Evolutionary conservation across 495 filamentous ascomycete species (phyloP).

Genomic region (Geopyxis carbonaria): DNA sequence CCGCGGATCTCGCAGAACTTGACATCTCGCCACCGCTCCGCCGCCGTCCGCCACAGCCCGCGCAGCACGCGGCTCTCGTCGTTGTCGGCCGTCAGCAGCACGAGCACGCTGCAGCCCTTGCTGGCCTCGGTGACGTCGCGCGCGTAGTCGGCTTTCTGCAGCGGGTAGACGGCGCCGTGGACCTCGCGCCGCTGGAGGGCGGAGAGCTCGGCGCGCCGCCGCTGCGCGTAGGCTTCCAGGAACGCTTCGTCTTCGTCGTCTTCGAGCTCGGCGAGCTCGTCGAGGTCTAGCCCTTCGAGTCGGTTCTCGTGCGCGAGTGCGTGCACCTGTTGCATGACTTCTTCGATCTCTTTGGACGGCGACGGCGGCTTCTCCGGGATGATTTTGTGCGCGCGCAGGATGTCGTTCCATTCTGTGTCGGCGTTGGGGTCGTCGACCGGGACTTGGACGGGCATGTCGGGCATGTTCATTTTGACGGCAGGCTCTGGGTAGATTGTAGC

Average conservation of each 20-base stretch:
- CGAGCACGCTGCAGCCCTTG: slow-evolving; percentile 54
- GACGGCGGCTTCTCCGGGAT: slow-evolving; percentile 94
- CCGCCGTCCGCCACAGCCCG: slow-evolving; percentile 74
- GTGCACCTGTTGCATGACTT: slow-evolving; percentile 72
- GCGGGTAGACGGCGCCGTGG: slow-evolving; percentile 76
- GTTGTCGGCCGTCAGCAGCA: slow-evolving; percentile 75
- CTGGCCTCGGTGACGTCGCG: slow-evolving; percentile 89
- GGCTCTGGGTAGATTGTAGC: no score
- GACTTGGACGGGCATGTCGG: slow-evolving; percentile 34
- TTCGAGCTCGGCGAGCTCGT: slow-evolving; percentile 84
- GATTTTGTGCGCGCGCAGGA: slow-evolving; percentile 85
- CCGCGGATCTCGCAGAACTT: slow-evolving; percentile 96
- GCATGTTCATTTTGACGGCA: slow-evolving; percentile 9
- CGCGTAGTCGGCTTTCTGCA: slow-evolving; percentile 84
- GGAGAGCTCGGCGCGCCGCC: slow-evolving; percentile 65
- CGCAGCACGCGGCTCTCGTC: slow-evolving; percentile 64
- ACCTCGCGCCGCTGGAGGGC: slow-evolving; percentile 54
- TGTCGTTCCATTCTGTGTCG: slow-evolving; percentile 99
- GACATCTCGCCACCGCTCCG: slow-evolving; percentile 68
- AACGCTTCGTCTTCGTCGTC: slow-evolving; percentile 81
- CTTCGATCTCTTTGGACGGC: slow-evolving; percentile 84
- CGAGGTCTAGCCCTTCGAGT: slow-evolving; percentile 79
- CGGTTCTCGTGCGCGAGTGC: slow-evolving; percentile 72
- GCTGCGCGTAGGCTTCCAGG: slow-evolving; percentile 70
- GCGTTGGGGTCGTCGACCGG: slow-evolving; percentile 89